These are phyloP conservation scores for Rubus parviflorus DNA, from an alignment of 306 rosid species.

Conservation along the genomic window DNA sequence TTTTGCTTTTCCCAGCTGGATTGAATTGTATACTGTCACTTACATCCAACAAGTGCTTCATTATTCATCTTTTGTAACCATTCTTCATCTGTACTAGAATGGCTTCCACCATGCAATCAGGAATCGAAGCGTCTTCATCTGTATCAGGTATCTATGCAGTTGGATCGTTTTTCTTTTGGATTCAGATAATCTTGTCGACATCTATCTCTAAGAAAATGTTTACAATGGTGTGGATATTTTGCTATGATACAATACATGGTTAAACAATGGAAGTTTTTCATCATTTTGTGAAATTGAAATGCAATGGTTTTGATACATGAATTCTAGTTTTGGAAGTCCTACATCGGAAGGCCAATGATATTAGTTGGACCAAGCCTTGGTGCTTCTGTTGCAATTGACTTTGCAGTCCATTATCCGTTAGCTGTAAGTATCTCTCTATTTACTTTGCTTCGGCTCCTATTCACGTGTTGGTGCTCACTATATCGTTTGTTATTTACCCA, in stretches of 20 bases:
- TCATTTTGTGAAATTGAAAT: conserved; percentile 1
- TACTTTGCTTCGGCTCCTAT: neutral
- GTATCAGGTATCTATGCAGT: conserved; percentile 60
- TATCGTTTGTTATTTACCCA: neutral
- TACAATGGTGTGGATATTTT: neutral
- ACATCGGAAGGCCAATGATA: conserved; percentile 79
- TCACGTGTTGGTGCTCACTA: neutral
- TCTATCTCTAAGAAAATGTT: neutral
- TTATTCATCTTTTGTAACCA: conserved; percentile 6
- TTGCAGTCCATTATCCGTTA: conserved; percentile 77
- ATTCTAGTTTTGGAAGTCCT: conserved; percentile 73
- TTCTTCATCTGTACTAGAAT: conserved; percentile 44
- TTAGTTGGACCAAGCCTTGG: conserved; percentile 99
- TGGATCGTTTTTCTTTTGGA: neutral
- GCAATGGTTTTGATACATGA: neutral
- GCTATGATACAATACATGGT: neutral
- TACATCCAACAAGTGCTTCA: conserved; percentile 9
- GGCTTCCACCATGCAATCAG: conserved; percentile 68
- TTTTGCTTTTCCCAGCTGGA: neutral
- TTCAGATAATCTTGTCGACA: neutral
- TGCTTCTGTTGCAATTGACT: conserved; percentile 92
- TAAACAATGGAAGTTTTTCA: neutral
- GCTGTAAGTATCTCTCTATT: conserved; percentile 54
- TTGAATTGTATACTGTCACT: neutral
- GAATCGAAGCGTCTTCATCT: conserved; percentile 83